A percentile compares a stretch with the other conserved stretches of the same genome.
These are phyloP conservation scores for Botryotinia convoluta DNA, from an alignment of 2,329 filamentous ascomycete species.

Conservation along the genomic window DNA sequence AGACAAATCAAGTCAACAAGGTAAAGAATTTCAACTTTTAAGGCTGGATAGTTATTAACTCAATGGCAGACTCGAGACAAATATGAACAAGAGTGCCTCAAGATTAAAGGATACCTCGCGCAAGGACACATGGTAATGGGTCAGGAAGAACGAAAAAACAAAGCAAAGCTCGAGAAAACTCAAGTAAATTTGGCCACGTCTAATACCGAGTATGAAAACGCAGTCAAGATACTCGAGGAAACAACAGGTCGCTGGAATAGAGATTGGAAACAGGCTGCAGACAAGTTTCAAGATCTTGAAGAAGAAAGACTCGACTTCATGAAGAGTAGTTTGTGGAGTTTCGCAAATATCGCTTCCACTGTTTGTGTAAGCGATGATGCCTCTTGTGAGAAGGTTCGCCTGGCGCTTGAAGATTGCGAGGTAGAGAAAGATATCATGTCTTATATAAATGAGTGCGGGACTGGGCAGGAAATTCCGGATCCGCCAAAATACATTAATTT, in stretches of 20 bases:
- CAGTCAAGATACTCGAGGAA: constrained; percentile 90
- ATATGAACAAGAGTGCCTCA: constrained; percentile 95
- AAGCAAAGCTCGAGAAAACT: constrained; percentile 97
- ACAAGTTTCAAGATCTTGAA: constrained; percentile 98
- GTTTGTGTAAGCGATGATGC: constrained; percentile 97
- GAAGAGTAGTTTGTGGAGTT: constrained; percentile 96
- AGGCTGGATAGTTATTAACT: constrained; percentile 26
- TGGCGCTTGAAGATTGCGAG: constrained; percentile 92
- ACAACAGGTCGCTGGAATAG: constrained; percentile 95
- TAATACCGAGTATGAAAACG: constrained; percentile 89
- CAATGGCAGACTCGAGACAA: constrained; percentile 71
- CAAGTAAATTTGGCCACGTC: constrained; percentile 90
- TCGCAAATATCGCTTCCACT: constrained; percentile 94
- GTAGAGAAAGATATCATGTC: constrained; percentile 89
- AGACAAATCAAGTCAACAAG: constrained; percentile 90
- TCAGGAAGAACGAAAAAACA: constrained; percentile 97
- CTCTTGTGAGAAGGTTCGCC: constrained; percentile 91
- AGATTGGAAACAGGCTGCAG: constrained; percentile 96
- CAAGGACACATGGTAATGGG: constrained; percentile 99
- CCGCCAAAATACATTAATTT: constrained; percentile 99
- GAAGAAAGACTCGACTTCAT: constrained; percentile 96
- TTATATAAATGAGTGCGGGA: constrained; percentile 88
- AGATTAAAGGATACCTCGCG: constrained; percentile 97
- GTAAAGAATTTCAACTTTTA: constrained; percentile 44
- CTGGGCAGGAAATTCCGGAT: constrained; percentile 95